Evolutionary conservation across 805 yeast species (phyloP), one percentile per base, ranked within the genome.

Genomic region (Yarrowia sp.): DNA sequence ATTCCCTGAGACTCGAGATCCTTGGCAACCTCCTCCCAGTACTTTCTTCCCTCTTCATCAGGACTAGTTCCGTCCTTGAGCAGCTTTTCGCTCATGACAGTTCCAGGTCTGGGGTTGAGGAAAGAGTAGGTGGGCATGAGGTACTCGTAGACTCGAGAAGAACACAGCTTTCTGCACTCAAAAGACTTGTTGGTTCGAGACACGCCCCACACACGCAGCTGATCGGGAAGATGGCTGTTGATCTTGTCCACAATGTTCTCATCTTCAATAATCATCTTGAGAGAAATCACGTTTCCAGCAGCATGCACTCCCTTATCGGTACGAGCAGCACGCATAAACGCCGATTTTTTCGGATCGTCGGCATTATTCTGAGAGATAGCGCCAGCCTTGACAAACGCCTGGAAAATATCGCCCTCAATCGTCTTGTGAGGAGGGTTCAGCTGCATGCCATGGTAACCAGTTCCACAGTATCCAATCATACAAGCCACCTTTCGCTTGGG

Each of bases 261-360:
- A 71, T 92, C 96, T 73, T 91, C 96, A 63, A 90, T 81, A 70
- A 90, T 90, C 80, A 92, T 77, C 74, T 92, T 92, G 70, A 89
- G 79, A 14, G 96, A 88, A 48, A 93, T 83, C 22, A 92, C 91
- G 74, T 92, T 92, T 33, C 98, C 98, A 1, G 97, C 97, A 11
- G 98, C 98, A 76, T 92, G 98, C 28, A 92, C 98, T 67, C 98
- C 98, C 76, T 93, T 93, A 75, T 92, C 98, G 3, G 98, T 97
- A 68, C 82, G 84, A 14, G 82, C 82, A 5, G 82, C 82, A 4
- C 82, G 71, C 68, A 76, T 87, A 73, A 93, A 89, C 0, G 95
- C 92, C 64, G 86, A 84, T 74, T 92, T 92, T 73, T 90, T 92
- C 71, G 92, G 84, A 74, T 93, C 98, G 66, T 86, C 88, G 7